Evolutionary conservation across 768 basidiomycete species (phyloP), one percentile per base, ranked within the genome.

Genomic region (Pilatotrama ljubarskyi): DNA sequence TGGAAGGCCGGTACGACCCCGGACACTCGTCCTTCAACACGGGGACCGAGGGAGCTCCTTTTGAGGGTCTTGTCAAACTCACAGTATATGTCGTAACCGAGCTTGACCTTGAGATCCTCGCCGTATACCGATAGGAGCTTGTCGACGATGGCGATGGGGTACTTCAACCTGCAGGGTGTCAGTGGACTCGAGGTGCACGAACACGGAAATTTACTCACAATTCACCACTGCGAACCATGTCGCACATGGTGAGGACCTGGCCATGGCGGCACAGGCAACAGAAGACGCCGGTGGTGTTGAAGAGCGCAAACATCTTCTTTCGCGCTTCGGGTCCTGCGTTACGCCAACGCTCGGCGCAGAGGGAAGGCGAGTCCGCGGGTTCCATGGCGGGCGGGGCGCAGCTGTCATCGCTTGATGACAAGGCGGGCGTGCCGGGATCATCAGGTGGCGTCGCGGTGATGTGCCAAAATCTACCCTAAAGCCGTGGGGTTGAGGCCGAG

Each of bases 11-110:
- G 63, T 2, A 71, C 65, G 18, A 69, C 58, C 5, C 70, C 36
- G 3, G 61, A 51, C 3, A 65, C 17, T 25, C 40, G 8, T 10
- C 36, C 37, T 17, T 56, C 40, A 3, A 61, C 58, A 5, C 46
- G 24, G 0, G 51, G 56, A 4, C 64, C 67, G 5, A 72, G 53
- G 11, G 59, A 51, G 40, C 68, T 67, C 2, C 32, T 53, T 2
- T 24, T 5, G 2, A 68, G 8, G 0, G 68, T 72, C n/a, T 52
- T 64, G 0, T 41, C n/a, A 46, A 71, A 68, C 0, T 54, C 64
- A 22, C 71, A 72, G 1, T 65, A 69, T 1, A 71, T 71, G 38
- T 71, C 71, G 37, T 74, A 72, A 4, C 62, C 70, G 15, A 64
- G 15, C 0, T 24, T 42, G 38, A 66, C 47, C 22, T 25, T 44